Evolutionary conservation across 1,139 yeast genomes (phyloP).

Genomic region (Saccharomycopsis phalli): DNA sequence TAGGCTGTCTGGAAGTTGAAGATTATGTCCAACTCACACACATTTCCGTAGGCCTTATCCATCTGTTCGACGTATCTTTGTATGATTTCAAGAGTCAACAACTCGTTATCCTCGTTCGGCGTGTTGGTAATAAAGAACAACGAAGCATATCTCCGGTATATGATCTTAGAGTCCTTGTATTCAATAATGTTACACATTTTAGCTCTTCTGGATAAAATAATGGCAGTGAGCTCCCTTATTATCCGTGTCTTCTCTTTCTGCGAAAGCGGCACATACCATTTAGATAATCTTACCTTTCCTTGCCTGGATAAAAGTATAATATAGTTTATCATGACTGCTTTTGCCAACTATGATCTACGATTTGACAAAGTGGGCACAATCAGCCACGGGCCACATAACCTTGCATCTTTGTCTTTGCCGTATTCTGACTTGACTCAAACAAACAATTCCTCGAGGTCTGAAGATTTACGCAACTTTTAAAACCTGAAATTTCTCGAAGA

Average conservation of each 20-base stretch:
- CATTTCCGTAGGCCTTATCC: constrained; percentile 96
- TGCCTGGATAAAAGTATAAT: constrained; percentile 80
- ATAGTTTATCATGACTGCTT: constrained; percentile 46
- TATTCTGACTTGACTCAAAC: too few species aligned
- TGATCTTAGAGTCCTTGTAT: constrained; percentile 78
- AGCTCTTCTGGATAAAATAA: constrained; percentile 76
- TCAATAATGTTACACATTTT: constrained; percentile 96
- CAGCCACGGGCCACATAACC: too few species aligned
- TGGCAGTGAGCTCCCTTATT: constrained; percentile 77
- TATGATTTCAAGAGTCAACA: constrained; percentile 74
- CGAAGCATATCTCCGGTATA: constrained; percentile 89
- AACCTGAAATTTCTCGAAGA: too few species aligned
- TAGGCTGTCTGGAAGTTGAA: constrained; percentile 94
- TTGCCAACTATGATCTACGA: too few species aligned
- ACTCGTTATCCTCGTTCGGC: constrained; percentile 77
- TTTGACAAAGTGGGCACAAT: too few species aligned
- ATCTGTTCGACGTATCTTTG: constrained; percentile 94
- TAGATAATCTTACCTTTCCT: constrained; percentile 86
- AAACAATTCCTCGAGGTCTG: too few species aligned
- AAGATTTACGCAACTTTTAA: too few species aligned
- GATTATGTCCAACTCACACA: constrained; percentile 85
- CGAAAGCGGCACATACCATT: constrained; percentile 82
- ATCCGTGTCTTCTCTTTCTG: constrained; percentile 80
- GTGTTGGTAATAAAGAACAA: constrained; percentile 83
- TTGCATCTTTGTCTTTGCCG: too few species aligned